Evolutionary conservation across 2,329 filamentous ascomycete species (phyloP).

Genomic region (Monosporascus cannonballus): DNA sequence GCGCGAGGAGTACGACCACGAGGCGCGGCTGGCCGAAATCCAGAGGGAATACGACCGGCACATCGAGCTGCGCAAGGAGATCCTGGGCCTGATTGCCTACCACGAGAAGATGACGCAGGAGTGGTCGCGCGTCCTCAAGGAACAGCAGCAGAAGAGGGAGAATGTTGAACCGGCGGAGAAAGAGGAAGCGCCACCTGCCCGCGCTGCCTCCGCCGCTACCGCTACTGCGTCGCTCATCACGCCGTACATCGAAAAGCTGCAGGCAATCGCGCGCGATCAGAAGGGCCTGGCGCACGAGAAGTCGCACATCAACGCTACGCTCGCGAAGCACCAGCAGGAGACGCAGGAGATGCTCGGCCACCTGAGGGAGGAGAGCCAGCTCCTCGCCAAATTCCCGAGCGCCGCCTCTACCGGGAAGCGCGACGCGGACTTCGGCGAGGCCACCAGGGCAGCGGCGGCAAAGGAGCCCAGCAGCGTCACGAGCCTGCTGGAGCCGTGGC

Average conservation of each 20-base stretch:
- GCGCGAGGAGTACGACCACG: constrained; percentile 24
- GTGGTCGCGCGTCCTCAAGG: constrained; percentile 3
- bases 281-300: constrained; percentile 53
- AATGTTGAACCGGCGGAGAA: constrained; percentile 5
- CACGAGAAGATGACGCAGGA: constrained; percentile 15
- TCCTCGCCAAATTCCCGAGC: constrained; percentile 47
- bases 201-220: constrained; percentile 7
- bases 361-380: constrained; percentile 55
- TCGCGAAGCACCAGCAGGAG: constrained; percentile 47
- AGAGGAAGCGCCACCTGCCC: constrained; percentile 1
- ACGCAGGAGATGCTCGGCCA: constrained; percentile 44
- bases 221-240: constrained; percentile 40
- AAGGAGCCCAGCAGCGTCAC: constrained; percentile 32
- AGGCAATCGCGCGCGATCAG: constrained; percentile 48
- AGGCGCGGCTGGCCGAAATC: constrained; percentile 39
- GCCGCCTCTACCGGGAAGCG: constrained; percentile 26
- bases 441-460: constrained; percentile 28
- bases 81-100: constrained; percentile 35
- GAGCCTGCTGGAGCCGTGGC: constrained; percentile 48
- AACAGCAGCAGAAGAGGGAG: constrained; percentile 6
- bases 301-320: constrained; percentile 44
- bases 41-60: constrained; percentile 50
- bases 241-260: constrained; percentile 50
- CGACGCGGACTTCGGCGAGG: constrained; percentile 39
- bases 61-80: constrained; percentile 39